Base-by-base conservation (phyloP, 2,329 filamentous ascomycete genomes). In the Colletotrichum lupini region DNA sequence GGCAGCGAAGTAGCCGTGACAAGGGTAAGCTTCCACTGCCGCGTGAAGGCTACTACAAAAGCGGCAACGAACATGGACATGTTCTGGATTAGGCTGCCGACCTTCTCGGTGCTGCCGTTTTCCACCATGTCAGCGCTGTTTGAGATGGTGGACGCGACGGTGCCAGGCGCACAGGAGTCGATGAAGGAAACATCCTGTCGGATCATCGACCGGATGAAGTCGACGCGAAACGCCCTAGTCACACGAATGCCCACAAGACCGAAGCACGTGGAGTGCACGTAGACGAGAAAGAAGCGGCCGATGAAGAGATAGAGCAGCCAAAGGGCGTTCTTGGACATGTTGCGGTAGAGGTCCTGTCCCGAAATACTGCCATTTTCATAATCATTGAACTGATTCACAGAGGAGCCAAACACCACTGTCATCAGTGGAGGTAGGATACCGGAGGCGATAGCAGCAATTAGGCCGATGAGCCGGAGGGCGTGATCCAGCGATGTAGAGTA, bases 11-110 rank as follows among this genome's bases (percentile, higher is more conserved):
- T 62, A 11, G 35, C 42, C 22, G 42, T 49, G 12, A 62, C 42
- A 3, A 62, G 59, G 8, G 59, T 49, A 5, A 62, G 59, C 59
- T 62, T 62, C 59, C 59, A 62, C 35, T 62, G 26, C 4, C 35
- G 22, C 6, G 42, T 62, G 16, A 62, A 62, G 7, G 59, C 59
- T 1, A 62, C 35, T 0, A 28, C 22, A n/a, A 62, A 62, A 11
- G 59, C 59, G 4, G 35, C 59, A n/a, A 62, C 26, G 9, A 62
- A 62, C 35, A 49, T 62, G 26, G 35, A 42, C 9, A 62, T 42
- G 35, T 42, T 42, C 35, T 42, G 35, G 35, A 62, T 42, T 2
- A 62, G 26, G 14, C 22, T 62, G 22, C 59, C 59, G 7, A 49
- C 26, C 19, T 62, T 49, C n/a, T 62, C 35, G 26, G 35, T 42